A percentile compares a stretch with the other conserved stretches of the same genome.
phyloP scores from a whole-genome alignment of 2,329 filamentous ascomycete genomes.

The Colletotrichum destructivum region DNA sequence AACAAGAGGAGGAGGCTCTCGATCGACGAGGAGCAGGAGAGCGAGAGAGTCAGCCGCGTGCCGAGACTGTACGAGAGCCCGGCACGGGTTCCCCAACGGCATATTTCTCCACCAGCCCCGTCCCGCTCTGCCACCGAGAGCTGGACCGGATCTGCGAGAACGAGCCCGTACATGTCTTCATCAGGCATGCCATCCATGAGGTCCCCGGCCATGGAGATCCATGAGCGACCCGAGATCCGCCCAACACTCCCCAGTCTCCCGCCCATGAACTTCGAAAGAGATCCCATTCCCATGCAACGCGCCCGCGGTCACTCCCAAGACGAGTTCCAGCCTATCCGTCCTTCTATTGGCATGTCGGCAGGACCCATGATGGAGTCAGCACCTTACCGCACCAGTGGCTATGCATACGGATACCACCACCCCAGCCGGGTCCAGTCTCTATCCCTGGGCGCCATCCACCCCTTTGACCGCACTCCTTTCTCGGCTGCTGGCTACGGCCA shows the following conservation, averaged over 20 bases:
- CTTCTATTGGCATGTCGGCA: slow-evolving; percentile 47
- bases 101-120: slow-evolving; percentile 54
- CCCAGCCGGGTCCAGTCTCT: slow-evolving; percentile 62
- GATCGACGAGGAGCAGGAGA: slow-evolving; percentile 57
- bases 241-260: slow-evolving; percentile 60
- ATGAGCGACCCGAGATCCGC: slow-evolving; percentile 54
- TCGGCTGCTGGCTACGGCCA: slow-evolving; percentile 58
- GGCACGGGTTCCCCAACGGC: slow-evolving; percentile 50
- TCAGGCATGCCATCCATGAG: slow-evolving; percentile 50
- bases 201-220: slow-evolving; percentile 51
- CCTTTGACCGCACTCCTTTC: slow-evolving; percentile 62
- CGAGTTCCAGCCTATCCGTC: slow-evolving; percentile 52
- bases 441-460: slow-evolving; percentile 59
- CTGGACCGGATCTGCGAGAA: slow-evolving; percentile 53
- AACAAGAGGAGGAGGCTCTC: slow-evolving; percentile 65
- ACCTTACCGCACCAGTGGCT: slow-evolving; percentile 53
- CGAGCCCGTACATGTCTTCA: slow-evolving; percentile 54
- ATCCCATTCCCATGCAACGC: slow-evolving; percentile 49
- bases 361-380: slow-evolving; percentile 51
- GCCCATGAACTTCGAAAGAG: slow-evolving; percentile 56
- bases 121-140: slow-evolving; percentile 50
- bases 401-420: slow-evolving; percentile 60
- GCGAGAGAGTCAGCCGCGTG: slow-evolving; percentile 59
- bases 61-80: slow-evolving; percentile 63
- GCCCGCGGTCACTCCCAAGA: slow-evolving; percentile 54